Base-by-base conservation (phyloP, 1,139 yeast genomes). In the Yamadazyma songkhlaensis region DNA sequence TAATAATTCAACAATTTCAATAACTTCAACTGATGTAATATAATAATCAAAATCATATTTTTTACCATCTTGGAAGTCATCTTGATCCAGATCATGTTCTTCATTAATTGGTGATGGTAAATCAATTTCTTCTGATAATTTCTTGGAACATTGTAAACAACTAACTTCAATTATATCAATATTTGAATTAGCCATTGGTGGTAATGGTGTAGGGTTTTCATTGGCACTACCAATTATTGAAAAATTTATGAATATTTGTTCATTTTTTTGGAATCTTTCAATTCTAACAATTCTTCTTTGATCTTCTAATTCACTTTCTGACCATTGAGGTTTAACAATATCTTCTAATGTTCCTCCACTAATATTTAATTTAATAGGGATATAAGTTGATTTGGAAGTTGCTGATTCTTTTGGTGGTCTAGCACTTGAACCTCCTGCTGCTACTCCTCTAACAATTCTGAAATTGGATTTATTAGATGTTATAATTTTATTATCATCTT, bases 21-120 rank as follows among this genome's bases (percentile, higher is more conserved):
- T 74, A 28, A 80, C 83, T 51, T 80, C 86, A 25, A 80, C 85
- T 37, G 81, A 73, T 1, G 86, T 80, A 37, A 80, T 76, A 57
- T 78, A 80, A 52, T 68, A 77, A 41, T 67, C 72, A 44, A 61
- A 63, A 11, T 51, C 55, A 15, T 51, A 54, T 22, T 51, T 50
- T 10, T 14, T 24, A n/a, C 35, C 37, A 31, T 50, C 55, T 34
- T 43, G 42, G 14, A 47, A 34, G 9, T 36, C 36, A 45, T 25
- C 23, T 7, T 11, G 11, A 11, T 25, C 25, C 9, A 10, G 15
- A 7, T 11, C 14, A 13, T 13, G 24, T 4, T 31, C 29, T 42
- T 65, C 70, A 33, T 65, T 68, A n/a, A 58, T 29, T 22, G 41
- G 41, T 23, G 38, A 35, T 7, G 38, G 54, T 14, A 55, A 52